These are phyloP conservation scores for Wakefieldia striispora DNA, from an alignment of 768 basidiomycete genomes.

Conservation along the genomic window DNA sequence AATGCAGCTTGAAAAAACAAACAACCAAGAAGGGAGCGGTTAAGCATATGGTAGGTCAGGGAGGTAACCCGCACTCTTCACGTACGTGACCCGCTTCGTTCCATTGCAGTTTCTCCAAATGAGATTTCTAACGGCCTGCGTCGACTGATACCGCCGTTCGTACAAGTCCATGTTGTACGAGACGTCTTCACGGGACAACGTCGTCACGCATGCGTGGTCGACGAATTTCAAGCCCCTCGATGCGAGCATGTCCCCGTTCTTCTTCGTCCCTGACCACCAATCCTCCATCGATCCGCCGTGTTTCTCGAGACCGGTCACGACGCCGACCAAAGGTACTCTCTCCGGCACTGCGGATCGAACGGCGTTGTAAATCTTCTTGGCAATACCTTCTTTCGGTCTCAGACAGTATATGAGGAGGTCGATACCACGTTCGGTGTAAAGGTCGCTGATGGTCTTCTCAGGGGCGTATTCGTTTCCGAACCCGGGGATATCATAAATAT, in stretches of 20 bases:
- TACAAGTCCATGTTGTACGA: conserved; percentile 34
- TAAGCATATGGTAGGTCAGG: conserved; percentile 25
- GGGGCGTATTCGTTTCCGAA: conserved; percentile 21
- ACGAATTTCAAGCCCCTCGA: conserved; percentile 34
- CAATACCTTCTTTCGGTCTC: conserved; percentile 29
- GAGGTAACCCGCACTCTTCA: conserved; percentile 29
- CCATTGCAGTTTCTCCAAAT: conserved; percentile 31
- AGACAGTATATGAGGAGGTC: conserved; percentile 33
- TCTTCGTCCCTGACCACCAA: conserved; percentile 32
- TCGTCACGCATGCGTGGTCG: conserved; percentile 44
- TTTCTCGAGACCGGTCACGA: conserved; percentile 38
- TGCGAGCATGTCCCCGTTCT: conserved; percentile 36
- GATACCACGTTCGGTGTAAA: conserved; percentile 30
- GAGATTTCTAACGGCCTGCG: conserved; percentile 24
- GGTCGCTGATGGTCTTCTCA: conserved; percentile 26
- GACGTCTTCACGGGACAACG: conserved; percentile 31
- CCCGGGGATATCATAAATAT: conserved; percentile 32
- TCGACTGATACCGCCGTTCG: conserved; percentile 29
- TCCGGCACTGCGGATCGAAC: conserved; percentile 29
- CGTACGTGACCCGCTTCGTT: conserved; percentile 30
- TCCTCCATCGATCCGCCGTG: conserved; percentile 28
- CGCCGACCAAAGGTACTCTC: conserved; percentile 38
- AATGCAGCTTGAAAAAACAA: neutral
- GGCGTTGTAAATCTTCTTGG: conserved; percentile 24
- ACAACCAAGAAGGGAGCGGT: neutral